Conservation (phyloP, 2,329 filamentous ascomycete species). For the Metarhizium sp. region DNA sequence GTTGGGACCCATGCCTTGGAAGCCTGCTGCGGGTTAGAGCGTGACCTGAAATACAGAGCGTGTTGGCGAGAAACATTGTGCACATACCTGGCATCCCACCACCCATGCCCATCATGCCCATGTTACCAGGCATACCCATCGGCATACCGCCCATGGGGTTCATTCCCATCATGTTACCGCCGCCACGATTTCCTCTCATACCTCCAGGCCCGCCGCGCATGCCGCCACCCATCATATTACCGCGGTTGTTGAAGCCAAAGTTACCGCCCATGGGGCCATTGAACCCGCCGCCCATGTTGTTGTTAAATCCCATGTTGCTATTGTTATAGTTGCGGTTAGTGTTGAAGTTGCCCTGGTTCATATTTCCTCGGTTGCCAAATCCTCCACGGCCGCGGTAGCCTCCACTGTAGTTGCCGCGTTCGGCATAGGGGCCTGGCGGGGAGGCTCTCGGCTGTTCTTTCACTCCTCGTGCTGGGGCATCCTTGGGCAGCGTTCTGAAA, state of each 20-base stretch:
- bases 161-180: conserved; percentile 43
- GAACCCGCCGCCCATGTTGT: conserved; percentile 37
- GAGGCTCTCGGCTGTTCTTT: conserved; percentile 53
- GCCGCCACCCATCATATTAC: conserved; percentile 28
- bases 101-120: conserved; percentile 43
- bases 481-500: conserved; percentile 85
- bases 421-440: conserved; percentile 39
- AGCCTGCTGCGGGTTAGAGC: conserved; percentile 34
- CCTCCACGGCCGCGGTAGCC: conserved; percentile 44
- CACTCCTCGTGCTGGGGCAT: conserved; percentile 51
- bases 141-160: conserved; percentile 36
- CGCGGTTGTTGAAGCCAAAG: conserved; percentile 39
- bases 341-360: conserved; percentile 34
- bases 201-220: conserved; percentile 38
- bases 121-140: conserved; percentile 50
- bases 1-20: conserved; percentile 58
- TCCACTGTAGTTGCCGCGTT: conserved; percentile 33
- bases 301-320: conserved; percentile 37
- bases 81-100: conserved; percentile 27
- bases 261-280: conserved; percentile 42
- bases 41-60: neutral
- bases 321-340: conserved; percentile 32
- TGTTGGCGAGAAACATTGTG: neutral
- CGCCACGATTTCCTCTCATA: conserved; percentile 40
- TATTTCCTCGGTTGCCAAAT: conserved; percentile 34